Percentiles rank a stretch among this genome's conserved stretches.
Evolutionary conservation across 257 asterid genomes (phyloP).

Genomic region (Nicotiana noctiflora): DNA sequence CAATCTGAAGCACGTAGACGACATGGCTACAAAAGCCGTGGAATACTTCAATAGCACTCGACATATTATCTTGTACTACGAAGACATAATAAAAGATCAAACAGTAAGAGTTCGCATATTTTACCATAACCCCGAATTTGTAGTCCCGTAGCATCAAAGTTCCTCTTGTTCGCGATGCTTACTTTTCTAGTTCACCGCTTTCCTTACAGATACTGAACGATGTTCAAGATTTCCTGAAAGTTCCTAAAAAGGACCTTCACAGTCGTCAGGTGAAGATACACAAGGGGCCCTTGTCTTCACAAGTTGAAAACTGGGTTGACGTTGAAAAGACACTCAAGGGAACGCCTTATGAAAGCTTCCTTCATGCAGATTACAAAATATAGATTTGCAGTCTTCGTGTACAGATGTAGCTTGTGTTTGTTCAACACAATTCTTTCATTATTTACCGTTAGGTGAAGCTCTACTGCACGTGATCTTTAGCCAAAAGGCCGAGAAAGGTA

Average conservation of each 20-base stretch:
- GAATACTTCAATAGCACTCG: conserved; percentile 73
- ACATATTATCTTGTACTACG: conserved; percentile 74
- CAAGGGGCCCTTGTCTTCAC: conserved; percentile 63
- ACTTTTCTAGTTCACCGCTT: background rate
- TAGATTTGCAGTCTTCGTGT: conserved; percentile 17
- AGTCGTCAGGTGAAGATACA: conserved; percentile 97
- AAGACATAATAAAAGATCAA: conserved; percentile 66
- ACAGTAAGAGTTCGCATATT: conserved; percentile 43
- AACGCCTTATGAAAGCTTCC: conserved; percentile 57
- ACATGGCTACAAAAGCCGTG: conserved; percentile 53
- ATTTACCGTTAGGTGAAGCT: conserved; percentile 30
- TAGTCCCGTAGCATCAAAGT: background rate
- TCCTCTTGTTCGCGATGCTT: background rate
- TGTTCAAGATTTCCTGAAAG: conserved; percentile 75
- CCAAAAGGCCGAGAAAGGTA: conserved; percentile 51
- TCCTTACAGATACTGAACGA: conserved; percentile 56
- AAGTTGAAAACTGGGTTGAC: conserved; percentile 82
- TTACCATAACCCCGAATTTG: background rate
- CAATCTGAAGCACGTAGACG: conserved; percentile 68
- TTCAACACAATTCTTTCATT: conserved; percentile 26
- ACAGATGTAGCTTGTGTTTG: conserved; percentile 1
- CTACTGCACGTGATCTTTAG: conserved; percentile 42
- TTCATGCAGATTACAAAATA: conserved; percentile 55
- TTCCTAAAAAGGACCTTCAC: conserved; percentile 48
- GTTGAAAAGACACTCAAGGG: conserved; percentile 64